phyloP scores from a whole-genome alignment of 2,329 filamentous ascomycete genomes.

The Zymoseptoria tritici region DNA sequence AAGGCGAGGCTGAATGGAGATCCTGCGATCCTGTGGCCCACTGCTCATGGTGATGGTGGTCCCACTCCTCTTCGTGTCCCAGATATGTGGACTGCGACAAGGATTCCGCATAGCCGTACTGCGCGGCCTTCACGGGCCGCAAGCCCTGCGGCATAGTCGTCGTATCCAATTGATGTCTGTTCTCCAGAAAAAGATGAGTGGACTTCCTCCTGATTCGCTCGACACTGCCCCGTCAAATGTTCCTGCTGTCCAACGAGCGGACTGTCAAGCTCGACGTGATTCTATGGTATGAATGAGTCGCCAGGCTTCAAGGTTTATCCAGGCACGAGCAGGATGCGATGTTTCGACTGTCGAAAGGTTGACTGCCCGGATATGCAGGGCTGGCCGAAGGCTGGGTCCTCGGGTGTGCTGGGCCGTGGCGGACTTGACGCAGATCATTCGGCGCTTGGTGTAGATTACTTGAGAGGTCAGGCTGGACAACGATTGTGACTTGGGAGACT shows the following conservation, averaged over 20 bases:
- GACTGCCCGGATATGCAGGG: background rate
- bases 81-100: conserved; percentile 1
- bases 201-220: background rate
- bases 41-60: conserved; percentile 1
- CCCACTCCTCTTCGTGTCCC: conserved; percentile 3
- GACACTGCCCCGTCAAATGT: background rate
- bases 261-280: background rate
- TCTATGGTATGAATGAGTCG: background rate
- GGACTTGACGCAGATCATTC: background rate
- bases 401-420: background rate
- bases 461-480: background rate
- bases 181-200: background rate
- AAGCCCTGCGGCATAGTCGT: conserved; percentile 5
- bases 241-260: background rate
- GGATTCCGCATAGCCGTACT: background rate
- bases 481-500: no score
- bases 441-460: background rate
- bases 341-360: background rate
- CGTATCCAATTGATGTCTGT: background rate
- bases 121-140: conserved; percentile 1
- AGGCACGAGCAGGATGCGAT: background rate
- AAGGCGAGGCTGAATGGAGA: conserved; percentile 5
- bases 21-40: conserved; percentile 4
- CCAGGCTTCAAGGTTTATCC: background rate
- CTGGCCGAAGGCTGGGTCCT: background rate